These are phyloP conservation scores for Candida chauliodis DNA, from an alignment of 805 yeast species.

Conservation along the genomic window DNA sequence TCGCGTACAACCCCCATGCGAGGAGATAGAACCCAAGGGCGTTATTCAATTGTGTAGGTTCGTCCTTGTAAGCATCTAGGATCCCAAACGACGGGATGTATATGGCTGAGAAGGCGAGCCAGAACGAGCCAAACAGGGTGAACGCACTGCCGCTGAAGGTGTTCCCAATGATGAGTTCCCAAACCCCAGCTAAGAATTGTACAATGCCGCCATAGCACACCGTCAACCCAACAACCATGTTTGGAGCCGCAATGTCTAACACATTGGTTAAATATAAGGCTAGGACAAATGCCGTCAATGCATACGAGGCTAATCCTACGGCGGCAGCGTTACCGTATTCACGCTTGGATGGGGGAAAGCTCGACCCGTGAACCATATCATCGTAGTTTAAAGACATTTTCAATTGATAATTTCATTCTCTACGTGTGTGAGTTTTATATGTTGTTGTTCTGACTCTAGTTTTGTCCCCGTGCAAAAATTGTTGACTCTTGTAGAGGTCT, in stretches of 20 bases:
- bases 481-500: background rate
- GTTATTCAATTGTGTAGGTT: constrained; percentile 34
- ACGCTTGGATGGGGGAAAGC: too few relatives aligned
- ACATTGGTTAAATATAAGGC: constrained; percentile 54
- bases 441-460: background rate
- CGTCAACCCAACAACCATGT: constrained; percentile 53
- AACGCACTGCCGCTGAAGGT: constrained; percentile 67
- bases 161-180: constrained; percentile 57
- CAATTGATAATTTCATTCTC: too few relatives aligned
- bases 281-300: constrained; percentile 58
- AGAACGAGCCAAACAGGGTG: constrained; percentile 62
- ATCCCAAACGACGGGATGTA: constrained; percentile 60
- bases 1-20: constrained; percentile 64
- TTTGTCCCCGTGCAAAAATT: background rate
- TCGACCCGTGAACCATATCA: constrained; percentile 20
- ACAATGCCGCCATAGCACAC: constrained; percentile 60
- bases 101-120: constrained; percentile 64
- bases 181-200: constrained; percentile 60
- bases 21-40: constrained; percentile 59
- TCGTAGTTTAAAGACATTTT: background rate
- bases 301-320: constrained; percentile 56
- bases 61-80: constrained; percentile 45
- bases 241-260: constrained; percentile 48
- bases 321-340: constrained; percentile 70
- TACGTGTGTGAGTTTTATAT: too few relatives aligned